A percentile compares a stretch with the other conserved stretches of the same genome.
phyloP scores from a whole-genome alignment of 306 rosid genomes.

The Citrullus colocynthis region DNA sequence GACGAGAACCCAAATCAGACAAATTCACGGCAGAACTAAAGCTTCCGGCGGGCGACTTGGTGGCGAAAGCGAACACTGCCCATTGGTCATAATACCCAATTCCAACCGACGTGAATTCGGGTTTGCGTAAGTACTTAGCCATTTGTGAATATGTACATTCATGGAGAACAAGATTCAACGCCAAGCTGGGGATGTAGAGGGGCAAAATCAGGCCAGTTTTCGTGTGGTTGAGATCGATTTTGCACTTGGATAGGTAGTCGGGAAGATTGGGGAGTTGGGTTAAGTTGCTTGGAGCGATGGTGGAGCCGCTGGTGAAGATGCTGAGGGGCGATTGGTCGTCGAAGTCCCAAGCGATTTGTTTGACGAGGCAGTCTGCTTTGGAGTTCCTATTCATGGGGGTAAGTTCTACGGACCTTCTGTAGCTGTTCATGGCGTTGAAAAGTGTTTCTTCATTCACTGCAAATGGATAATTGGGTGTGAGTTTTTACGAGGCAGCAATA shows the following conservation, averaged over 20 bases:
- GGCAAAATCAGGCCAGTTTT: neutral
- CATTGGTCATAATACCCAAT: neutral
- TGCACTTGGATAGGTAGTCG: neutral
- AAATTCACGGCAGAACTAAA: neutral
- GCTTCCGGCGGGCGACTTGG: neutral
- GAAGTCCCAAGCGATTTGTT: neutral
- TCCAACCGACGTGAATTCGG: conserved; percentile 5
- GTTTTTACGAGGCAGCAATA: neutral
- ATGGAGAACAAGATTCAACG: neutral
- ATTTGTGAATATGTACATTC: neutral
- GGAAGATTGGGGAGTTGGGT: neutral
- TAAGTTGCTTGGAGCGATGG: neutral
- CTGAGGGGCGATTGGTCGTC: neutral
- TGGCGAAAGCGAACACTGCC: conserved; percentile 5
- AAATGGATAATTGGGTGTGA: neutral
- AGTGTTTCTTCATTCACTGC: neutral
- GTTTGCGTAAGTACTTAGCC: neutral
- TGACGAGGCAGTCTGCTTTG: neutral
- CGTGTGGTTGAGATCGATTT: neutral
- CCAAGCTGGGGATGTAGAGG: neutral
- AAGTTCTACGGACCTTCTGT: neutral
- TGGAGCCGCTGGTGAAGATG: neutral
- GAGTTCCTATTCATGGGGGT: neutral
- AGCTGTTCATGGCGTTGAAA: neutral
- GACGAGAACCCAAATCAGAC: neutral